phyloP scores from a whole-genome alignment of 2,329 filamentous ascomycete species.

The Trichoderma harzianum region DNA sequence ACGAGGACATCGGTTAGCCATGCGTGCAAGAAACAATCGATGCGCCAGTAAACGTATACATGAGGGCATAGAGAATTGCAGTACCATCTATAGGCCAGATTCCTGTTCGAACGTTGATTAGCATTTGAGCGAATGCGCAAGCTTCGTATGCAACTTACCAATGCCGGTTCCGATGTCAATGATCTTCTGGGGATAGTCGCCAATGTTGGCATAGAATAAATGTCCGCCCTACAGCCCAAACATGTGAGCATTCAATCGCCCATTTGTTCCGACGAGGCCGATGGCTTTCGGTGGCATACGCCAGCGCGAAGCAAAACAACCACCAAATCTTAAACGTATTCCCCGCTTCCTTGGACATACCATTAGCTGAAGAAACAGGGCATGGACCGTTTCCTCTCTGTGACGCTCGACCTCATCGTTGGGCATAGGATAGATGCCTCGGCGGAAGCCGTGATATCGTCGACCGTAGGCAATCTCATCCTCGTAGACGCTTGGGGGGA shows the following conservation, averaged over 20 bases:
- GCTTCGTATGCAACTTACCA: slow-evolving; percentile 30
- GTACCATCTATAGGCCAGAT: slow-evolving; percentile 52
- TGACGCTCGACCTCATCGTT: slow-evolving; percentile 46
- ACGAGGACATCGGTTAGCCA: neutral
- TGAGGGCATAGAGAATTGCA: neutral
- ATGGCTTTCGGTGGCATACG: neutral
- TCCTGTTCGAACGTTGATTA: slow-evolving; percentile 27
- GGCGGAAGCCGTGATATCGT: slow-evolving; percentile 43
- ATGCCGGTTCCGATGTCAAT: slow-evolving; percentile 50
- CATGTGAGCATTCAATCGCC: neutral
- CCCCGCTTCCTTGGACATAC: slow-evolving; percentile 24
- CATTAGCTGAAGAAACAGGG: slow-evolving; percentile 43
- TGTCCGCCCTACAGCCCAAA: slow-evolving; percentile 34
- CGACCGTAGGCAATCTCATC: slow-evolving; percentile 35
- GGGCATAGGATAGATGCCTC: slow-evolving; percentile 45
- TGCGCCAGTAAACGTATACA: neutral
- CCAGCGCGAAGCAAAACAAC: neutral
- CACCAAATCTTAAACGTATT: neutral
- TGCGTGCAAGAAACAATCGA: slow-evolving; percentile 14
- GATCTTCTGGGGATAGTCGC: slow-evolving; percentile 39
- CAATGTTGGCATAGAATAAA: slow-evolving; percentile 40
- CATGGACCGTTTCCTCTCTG: slow-evolving; percentile 45
- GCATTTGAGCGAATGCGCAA: neutral
- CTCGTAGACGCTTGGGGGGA: slow-evolving; percentile 33
- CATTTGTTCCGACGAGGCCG: neutral